A percentile compares a stretch with the other conserved stretches of the same genome.
Conservation (phyloP, 768 basidiomycete species). For the Psilocybe subaeruginosa region DNA sequence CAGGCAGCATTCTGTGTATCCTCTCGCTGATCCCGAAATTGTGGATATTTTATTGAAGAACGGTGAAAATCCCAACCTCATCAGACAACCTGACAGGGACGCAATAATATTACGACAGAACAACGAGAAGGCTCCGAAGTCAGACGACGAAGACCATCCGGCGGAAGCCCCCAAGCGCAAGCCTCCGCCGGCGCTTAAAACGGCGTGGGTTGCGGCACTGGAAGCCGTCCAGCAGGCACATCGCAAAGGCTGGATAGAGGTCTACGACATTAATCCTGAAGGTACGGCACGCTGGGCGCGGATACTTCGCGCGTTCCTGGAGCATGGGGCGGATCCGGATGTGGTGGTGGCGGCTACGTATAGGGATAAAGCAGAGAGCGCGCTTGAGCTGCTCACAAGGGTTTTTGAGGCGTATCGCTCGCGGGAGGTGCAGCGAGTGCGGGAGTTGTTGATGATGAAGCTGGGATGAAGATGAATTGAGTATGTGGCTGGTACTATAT, state of each 20-base stretch:
- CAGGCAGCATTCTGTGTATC: constrained; percentile 12
- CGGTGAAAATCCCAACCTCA: constrained; percentile 12
- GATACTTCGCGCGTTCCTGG: constrained; percentile 8
- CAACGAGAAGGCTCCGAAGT: neutral
- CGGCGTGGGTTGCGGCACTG: constrained; percentile 10
- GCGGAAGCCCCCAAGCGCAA: neutral
- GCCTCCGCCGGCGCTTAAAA: constrained; percentile 3
- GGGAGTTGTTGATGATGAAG: neutral
- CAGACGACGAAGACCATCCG: neutral
- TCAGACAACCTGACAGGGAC: constrained; percentile 1
- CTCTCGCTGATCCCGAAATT: constrained; percentile 7
- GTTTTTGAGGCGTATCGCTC: neutral
- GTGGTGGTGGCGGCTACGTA: constrained; percentile 6
- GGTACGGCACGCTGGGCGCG: constrained; percentile 10
- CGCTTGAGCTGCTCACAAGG: constrained; percentile 4
- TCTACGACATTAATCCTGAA: constrained; percentile 8
- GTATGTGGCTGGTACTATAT: too few relatives aligned
- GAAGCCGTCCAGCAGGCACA: constrained; percentile 12
- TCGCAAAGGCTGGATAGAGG: constrained; percentile 11
- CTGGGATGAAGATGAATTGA: neutral
- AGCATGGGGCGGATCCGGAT: constrained; percentile 12
- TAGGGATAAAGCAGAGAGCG: constrained; percentile 9
- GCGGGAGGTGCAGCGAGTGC: neutral
- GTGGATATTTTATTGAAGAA: constrained; percentile 12
- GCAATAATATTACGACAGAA: neutral